Conservation (phyloP, 208 protist genomes). For the Entamoeba invadens region DNA sequence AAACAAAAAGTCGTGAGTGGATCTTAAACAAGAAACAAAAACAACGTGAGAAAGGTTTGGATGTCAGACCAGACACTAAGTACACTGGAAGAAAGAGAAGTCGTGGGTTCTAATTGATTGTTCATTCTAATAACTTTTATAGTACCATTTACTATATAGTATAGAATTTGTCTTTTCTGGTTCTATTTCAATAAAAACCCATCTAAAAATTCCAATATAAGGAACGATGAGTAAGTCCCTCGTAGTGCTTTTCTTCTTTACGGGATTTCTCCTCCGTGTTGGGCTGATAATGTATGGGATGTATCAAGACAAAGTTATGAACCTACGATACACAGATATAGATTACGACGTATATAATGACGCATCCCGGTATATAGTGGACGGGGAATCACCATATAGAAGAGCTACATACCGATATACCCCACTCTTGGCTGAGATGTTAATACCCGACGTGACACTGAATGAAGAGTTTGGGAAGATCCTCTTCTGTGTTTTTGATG, state of each 20-base stretch:
- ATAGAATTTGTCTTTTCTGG: no score
- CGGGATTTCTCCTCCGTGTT: conserved; percentile 38
- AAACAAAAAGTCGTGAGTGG: conserved; percentile 65
- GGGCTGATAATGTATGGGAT: conserved; percentile 52
- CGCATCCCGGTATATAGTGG: conserved; percentile 54
- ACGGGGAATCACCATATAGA: conserved; percentile 60
- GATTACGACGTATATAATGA: conserved; percentile 81
- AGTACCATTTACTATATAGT: no score
- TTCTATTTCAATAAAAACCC: no score
- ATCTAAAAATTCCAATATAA: no score
- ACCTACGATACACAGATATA: conserved; percentile 78
- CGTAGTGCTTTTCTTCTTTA: conserved; percentile 10
- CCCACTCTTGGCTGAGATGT: conserved; percentile 59
- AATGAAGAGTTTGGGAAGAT: conserved; percentile 57
- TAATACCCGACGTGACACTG: conserved; percentile 53
- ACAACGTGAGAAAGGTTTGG: conserved; percentile 62
- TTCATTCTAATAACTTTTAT: no score
- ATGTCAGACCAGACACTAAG: conserved; percentile 67
- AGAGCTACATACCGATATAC: conserved; percentile 77
- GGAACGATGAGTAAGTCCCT: no score
- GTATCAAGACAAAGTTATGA: conserved; percentile 55
- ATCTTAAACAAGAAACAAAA: conserved; percentile 76
- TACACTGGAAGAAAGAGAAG: conserved; percentile 76
- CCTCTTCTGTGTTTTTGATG: conserved; percentile 57
- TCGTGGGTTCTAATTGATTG: conserved; percentile 15